A percentile compares a stretch with the other conserved stretches of the same genome.
Evolutionary conservation across 2,329 filamentous ascomycete genomes (phyloP).

Genomic region (Penicillium digitatum): DNA sequence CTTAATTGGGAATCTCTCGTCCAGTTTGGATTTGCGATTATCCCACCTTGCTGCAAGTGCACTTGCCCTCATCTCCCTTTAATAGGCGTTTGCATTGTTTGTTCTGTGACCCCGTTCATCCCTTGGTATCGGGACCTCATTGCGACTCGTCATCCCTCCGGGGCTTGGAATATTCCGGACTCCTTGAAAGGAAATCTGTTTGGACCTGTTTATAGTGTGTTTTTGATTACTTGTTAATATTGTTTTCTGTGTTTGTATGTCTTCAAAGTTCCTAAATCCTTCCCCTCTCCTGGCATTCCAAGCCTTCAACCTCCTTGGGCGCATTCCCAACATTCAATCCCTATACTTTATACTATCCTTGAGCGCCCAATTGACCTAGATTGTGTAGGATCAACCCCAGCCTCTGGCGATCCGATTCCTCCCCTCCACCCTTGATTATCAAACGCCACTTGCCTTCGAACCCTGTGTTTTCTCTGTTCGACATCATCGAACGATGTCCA

Average conservation of each 20-base stretch:
- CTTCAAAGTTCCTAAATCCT: constrained; percentile 14
- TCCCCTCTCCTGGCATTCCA: constrained; percentile 31
- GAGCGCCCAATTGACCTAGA: constrained; percentile 23
- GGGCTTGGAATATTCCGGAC: constrained; percentile 15
- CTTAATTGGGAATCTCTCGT: constrained; percentile 6
- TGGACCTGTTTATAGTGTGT: constrained; percentile 25
- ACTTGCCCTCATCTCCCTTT: constrained; percentile 10
- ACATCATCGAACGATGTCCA: constrained; percentile 27
- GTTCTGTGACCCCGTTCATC: constrained; percentile 9
- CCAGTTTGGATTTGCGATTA: background rate
- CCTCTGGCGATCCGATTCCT: constrained; percentile 18
- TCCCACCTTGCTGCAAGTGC: constrained; percentile 23
- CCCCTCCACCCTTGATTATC: constrained; percentile 12
- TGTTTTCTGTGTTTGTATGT: constrained; percentile 14
- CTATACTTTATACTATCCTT: constrained; percentile 15
- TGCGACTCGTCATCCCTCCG: constrained; percentile 15
- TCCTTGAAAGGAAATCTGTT: constrained; percentile 18
- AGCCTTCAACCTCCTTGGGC: constrained; percentile 13
- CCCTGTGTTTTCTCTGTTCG: background rate
- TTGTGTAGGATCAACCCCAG: constrained; percentile 23
- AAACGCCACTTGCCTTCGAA: constrained; percentile 9
- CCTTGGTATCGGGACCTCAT: constrained; percentile 5
- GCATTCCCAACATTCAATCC: constrained; percentile 28
- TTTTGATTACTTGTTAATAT: constrained; percentile 18
- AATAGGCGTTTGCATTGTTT: constrained; percentile 14